Evolutionary conservation across 2,329 filamentous ascomycete species (phyloP), one percentile per base, ranked within the genome.

Genomic region (Scleromitrula shiraiana): DNA sequence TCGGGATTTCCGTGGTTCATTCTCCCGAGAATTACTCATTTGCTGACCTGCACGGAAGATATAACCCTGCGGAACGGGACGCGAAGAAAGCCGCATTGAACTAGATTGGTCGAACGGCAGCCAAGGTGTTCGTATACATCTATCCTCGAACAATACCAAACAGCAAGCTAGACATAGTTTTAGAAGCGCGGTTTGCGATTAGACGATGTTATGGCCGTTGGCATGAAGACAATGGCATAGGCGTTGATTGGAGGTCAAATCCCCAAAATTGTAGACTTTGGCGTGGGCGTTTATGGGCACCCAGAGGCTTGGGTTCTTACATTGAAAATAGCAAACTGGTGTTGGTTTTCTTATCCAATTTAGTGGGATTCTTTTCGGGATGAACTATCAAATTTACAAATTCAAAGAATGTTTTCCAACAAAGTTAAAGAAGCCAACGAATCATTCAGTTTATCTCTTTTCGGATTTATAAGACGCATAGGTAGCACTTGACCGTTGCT

Each of bases 61-160:
- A 74, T 59, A 73, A 73, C 52, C 70, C 71, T 3, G 68, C 69
- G 14, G 71, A 74, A 58, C 64, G 71, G 57, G 70, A 72, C 49
- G 61, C 65, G 35, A 66, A 67, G 50, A 71, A 71, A 54, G 60
- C 61, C 19, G 60, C 58, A 17, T 53, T 64, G 56, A 51, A 53
- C 42, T 59, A 58, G 48, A 50, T 39, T 32, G 39, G 32, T 41
- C 26, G 17, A 30, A 46, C 41, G 30, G 46, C 23, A 37, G 22
- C n/a, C n/a, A n/a, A n/a, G 20, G 22, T 15, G 38, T 32, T 53
- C 35, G 27, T 38, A 33, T 42, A 47, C 46, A 50, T 27, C 44
- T 41, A 35, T 26, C 29, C 32, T 46, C 19, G 12, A 15, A 33
- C 12, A 10, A 29, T 10, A 17, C 19, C 35, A 14, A 41, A 30